These are phyloP conservation scores for Scutellaria galericulata DNA, from an alignment of 257 asterid genomes.

Conservation along the genomic window DNA sequence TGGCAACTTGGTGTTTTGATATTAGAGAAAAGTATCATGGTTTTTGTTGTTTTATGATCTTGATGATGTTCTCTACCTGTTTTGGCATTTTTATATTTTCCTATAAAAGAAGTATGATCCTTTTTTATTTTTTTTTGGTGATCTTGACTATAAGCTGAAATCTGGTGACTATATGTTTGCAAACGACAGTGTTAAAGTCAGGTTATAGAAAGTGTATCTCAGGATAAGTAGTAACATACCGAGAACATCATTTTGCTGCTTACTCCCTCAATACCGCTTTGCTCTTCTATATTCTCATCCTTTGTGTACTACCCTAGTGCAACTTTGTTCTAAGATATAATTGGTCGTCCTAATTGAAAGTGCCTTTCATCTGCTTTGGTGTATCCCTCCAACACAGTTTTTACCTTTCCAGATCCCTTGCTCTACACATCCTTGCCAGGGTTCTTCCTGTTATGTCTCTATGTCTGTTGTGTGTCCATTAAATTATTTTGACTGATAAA, in stretches of 20 bases:
- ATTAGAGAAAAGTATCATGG: background rate
- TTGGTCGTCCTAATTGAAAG: background rate
- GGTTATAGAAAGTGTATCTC: background rate
- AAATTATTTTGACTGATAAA: background rate
- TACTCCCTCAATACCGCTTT: background rate
- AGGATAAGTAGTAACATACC: background rate
- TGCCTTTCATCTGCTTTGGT: conserved; percentile 3
- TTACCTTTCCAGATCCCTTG: conserved; percentile 4
- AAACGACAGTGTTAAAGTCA: background rate
- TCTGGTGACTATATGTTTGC: conserved; percentile 5
- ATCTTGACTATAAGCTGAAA: background rate
- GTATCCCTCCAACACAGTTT: background rate
- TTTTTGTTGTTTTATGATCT: background rate
- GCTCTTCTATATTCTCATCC: conserved; percentile 1
- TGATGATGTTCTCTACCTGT: background rate
- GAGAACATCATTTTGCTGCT: conserved; percentile 1
- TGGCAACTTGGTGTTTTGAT: background rate
- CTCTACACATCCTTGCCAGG: background rate
- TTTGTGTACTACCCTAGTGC: background rate
- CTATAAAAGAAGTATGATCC: background rate
- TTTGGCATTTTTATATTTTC: background rate
- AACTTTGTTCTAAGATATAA: background rate
- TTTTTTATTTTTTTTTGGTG: background rate
- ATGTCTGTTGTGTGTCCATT: background rate
- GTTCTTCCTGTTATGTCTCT: background rate